A percentile compares a stretch with the other conserved stretches of the same genome.
These are phyloP conservation scores for Malus hybrid DNA, from an alignment of 331 rosid species.

Conservation along the genomic window DNA sequence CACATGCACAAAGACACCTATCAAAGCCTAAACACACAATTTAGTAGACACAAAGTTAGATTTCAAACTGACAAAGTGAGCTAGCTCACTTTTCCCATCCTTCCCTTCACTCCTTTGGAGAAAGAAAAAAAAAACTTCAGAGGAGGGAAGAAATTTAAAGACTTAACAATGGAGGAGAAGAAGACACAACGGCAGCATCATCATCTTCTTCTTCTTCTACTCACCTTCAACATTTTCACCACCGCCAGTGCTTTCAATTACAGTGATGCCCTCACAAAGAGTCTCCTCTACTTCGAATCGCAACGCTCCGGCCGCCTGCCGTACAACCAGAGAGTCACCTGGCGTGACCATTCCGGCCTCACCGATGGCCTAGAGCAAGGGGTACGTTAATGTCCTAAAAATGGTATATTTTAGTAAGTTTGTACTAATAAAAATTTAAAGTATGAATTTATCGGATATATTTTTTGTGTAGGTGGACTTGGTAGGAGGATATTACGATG, in stretches of 20 bases:
- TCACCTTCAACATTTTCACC: slow-evolving; percentile 18
- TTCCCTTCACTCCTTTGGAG: neutral
- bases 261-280: slow-evolving; percentile 74
- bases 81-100: neutral
- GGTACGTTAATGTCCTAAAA: slow-evolving; percentile 21
- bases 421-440: neutral
- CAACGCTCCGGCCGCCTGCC: slow-evolving; percentile 94
- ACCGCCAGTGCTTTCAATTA: slow-evolving; percentile 47
- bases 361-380: slow-evolving; percentile 93
- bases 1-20: slow-evolving; percentile 7
- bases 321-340: slow-evolving; percentile 79
- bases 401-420: neutral
- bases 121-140: neutral
- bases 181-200: slow-evolving; percentile 25
- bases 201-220: slow-evolving; percentile 6
- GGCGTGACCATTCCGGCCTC: slow-evolving; percentile 98
- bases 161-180: slow-evolving; percentile 8
- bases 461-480: slow-evolving; percentile 57
- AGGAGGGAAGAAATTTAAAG: slow-evolving; percentile 11
- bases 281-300: slow-evolving; percentile 88
- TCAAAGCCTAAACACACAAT: neutral
- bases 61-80: slow-evolving; percentile 7
- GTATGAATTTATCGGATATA: neutral
- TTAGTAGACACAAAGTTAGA: neutral
- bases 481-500: slow-evolving; percentile 96